Evolutionary conservation across 148 eudicot species (phyloP).

Genomic region (Fagopyrum esculentum): DNA sequence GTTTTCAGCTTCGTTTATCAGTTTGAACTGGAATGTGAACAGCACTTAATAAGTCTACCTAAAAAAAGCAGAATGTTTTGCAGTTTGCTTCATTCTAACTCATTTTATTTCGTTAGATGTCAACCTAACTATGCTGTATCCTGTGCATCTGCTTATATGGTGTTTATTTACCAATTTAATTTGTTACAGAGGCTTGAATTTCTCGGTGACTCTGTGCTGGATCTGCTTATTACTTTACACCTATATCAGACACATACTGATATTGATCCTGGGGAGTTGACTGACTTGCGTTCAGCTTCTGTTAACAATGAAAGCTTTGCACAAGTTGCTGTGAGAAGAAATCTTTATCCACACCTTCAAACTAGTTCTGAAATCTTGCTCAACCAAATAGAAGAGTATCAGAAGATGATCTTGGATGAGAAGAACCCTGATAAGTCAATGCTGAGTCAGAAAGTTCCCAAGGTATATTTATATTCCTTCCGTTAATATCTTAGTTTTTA

Average conservation of each 20-base stretch:
- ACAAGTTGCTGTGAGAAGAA: slow-evolving; percentile 52
- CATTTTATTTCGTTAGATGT: not conserved
- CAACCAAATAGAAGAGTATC: slow-evolving; percentile 53
- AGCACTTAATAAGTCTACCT: no score
- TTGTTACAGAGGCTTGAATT: slow-evolving; percentile 76
- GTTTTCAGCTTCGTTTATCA: no score
- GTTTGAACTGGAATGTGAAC: no score
- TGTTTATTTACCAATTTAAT: not conserved
- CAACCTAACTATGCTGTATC: not conserved
- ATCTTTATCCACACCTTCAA: slow-evolving; percentile 74
- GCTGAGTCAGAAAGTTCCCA: slow-evolving; percentile 53
- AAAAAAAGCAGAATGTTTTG: not conserved
- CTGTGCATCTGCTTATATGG: not conserved
- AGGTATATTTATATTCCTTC: slow-evolving; percentile 28
- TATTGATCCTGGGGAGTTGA: slow-evolving; percentile 81
- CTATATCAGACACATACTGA: slow-evolving; percentile 55
- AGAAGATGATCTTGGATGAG: slow-evolving; percentile 34
- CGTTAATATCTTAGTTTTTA: not conserved
- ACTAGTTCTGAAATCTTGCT: slow-evolving; percentile 40
- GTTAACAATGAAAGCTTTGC: slow-evolving; percentile 92
- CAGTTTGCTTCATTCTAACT: not conserved
- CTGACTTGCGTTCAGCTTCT: slow-evolving; percentile 94
- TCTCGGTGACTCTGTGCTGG: slow-evolving; percentile 91
- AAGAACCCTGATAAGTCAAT: slow-evolving; percentile 26
- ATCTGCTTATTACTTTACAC: slow-evolving; percentile 71